A percentile compares a stretch with the other conserved stretches of the same genome.
phyloP scores from a whole-genome alignment of 2,329 filamentous ascomycete genomes.

The Amylocarpus encephaloides region DNA sequence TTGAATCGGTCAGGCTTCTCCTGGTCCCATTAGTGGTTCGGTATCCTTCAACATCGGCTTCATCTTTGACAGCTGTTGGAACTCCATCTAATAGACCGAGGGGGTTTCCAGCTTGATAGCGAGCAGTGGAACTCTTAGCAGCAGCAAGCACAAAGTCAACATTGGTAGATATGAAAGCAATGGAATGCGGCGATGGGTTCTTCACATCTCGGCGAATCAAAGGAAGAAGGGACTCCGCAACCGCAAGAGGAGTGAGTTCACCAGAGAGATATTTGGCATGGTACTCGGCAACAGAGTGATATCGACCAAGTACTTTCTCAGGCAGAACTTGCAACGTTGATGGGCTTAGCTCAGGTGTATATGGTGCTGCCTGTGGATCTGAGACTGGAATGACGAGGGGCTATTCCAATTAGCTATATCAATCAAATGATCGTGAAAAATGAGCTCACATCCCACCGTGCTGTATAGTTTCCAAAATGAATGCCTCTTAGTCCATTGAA shows the following conservation, averaged over 20 bases:
- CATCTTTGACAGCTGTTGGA: conserved; percentile 79
- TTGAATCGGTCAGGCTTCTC: conserved; percentile 76
- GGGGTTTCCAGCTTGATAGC: conserved; percentile 61
- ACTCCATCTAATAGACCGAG: conserved; percentile 72
- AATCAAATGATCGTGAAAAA: neutral
- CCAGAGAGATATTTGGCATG: conserved; percentile 67
- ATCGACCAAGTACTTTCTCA: conserved; percentile 42
- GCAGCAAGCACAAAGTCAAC: conserved; percentile 57
- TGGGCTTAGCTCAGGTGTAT: conserved; percentile 34
- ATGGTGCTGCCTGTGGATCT: neutral
- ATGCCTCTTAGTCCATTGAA: conserved; percentile 44
- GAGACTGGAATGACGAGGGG: conserved; percentile 47
- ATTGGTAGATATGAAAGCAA: conserved; percentile 66
- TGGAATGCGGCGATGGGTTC: conserved; percentile 54
- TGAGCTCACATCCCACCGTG: conserved; percentile 43
- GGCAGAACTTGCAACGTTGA: conserved; percentile 39
- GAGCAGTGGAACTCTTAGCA: conserved; percentile 64
- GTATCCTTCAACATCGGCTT: conserved; percentile 70
- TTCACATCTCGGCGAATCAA: conserved; percentile 56
- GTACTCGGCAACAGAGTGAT: conserved; percentile 70
- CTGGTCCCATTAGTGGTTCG: conserved; percentile 48
- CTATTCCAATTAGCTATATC: conserved; percentile 30
- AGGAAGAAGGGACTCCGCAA: conserved; percentile 64
- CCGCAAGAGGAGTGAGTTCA: conserved; percentile 62
- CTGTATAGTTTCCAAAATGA: conserved; percentile 39